Base-by-base conservation (phyloP, 2,329 filamentous ascomycete genomes). In the Fusarium concolor region DNA sequence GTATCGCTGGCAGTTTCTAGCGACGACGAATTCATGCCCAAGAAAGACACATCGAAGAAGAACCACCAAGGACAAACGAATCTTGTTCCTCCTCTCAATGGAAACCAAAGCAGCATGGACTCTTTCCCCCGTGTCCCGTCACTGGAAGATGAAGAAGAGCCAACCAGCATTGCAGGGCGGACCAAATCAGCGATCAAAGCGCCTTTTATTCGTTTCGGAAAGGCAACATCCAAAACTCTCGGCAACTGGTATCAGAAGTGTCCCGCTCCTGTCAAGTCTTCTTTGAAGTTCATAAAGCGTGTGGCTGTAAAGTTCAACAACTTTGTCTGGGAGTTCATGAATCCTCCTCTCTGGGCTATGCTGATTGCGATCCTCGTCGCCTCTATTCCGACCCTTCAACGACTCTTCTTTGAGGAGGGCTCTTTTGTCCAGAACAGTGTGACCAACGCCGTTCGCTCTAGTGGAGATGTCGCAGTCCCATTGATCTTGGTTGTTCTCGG, bases 281-380 rank as follows among this genome's bases (percentile, higher is more conserved):
- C 65, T 0, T 67, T 84, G 15, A 61, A 71, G 4, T 73, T 72
- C 41, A 15, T 79, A 10, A 73, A 76, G 47, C 68, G 59, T 12
- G 71, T 81, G 18, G 80, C 77, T 43, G 77, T 72, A 71, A 78
- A 86, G 77, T 65, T 92, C 71, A 79, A 87, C 70, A 80, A 80
- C 47, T 94, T 94, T 52, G 77, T 94, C 14, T 96, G 92, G 92
- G 91, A 92, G 46, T 97, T 97, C 78, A 98, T 99, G 95, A 98
- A 98, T 79, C 95, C 96, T 41, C 96, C 96, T 1, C 89, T 99
- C 26, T 98, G 94, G 94, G 94, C 96, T 29, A 98, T 99, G 96
- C 83, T 98, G 33, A 83, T 90, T 38, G 93, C 96, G n/a, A 90
- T 98, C 44, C 81, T 97, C 50, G 92, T 99, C 8, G 96, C 96